Conservation (phyloP, 768 basidiomycete species). For the Mycena indigotica region DNA sequence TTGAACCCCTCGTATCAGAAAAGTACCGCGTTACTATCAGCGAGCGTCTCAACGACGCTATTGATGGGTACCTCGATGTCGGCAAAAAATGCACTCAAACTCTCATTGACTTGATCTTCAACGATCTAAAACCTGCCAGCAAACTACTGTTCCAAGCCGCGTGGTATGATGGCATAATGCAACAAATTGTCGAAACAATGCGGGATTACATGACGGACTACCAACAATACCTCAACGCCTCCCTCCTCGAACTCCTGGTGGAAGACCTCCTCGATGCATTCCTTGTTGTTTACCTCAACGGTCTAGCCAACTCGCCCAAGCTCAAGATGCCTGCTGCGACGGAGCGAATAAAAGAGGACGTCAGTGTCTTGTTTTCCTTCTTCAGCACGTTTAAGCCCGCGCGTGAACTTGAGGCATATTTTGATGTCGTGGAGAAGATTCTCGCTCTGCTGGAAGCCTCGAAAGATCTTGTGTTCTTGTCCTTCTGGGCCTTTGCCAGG, state of each 20-base stretch:
- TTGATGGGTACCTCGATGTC: conserved; percentile 97
- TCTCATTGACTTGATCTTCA: conserved; percentile 92
- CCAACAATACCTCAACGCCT: conserved; percentile 86
- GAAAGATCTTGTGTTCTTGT: conserved; percentile 87
- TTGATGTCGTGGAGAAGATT: conserved; percentile 86
- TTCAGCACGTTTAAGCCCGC: conserved; percentile 78
- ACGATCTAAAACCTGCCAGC: conserved; percentile 87
- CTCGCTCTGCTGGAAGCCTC: conserved; percentile 82
- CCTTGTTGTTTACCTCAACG: conserved; percentile 87
- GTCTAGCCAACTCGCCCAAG: conserved; percentile 81
- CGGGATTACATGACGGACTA: conserved; percentile 97
- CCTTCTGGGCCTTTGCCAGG: conserved; percentile 92
- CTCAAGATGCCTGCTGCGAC: conserved; percentile 83
- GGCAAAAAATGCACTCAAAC: conserved; percentile 97
- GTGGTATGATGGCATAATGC: conserved; percentile 91
- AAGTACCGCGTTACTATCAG: conserved; percentile 86
- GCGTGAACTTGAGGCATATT: conserved; percentile 78
- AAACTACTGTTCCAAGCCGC: conserved; percentile 78
- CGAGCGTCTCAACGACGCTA: conserved; percentile 90
- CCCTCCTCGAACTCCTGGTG: conserved; percentile 86
- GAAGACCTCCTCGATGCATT: conserved; percentile 93
- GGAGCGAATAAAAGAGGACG: conserved; percentile 82
- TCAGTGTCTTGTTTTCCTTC: conserved; percentile 74
- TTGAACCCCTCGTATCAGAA: conserved; percentile 90
- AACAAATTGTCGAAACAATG: conserved; percentile 92